Evolutionary conservation across 1,284 basidiomycete genomes (phyloP), one percentile per base, ranked within the genome.

Genomic region (Peniophora sp.): DNA sequence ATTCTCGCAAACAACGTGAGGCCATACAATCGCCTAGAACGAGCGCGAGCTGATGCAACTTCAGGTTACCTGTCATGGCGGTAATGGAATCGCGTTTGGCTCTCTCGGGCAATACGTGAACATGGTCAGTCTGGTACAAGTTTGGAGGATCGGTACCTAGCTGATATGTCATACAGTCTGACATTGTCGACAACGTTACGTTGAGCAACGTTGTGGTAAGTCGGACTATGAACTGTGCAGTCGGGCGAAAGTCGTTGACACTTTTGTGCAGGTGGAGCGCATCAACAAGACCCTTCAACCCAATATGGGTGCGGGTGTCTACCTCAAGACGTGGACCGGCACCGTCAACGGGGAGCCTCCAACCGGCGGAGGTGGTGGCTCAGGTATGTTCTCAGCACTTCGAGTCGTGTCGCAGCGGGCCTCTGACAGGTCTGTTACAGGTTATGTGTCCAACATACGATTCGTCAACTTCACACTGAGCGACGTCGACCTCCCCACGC

Each of bases 321-420:
- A 83, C 62, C 76, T 84, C 67, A 85, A 85, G 64, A 74, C 77
- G 0, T 85, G 80, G 79, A 74, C 75, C 17, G 81, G 74, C 10
- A 68, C 71, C 14, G 68, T 74, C 5, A 72, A 77, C 53, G 81
- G 81, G 2, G 64, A 60, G 15, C 81, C 82, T 6, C 83, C 82
- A 1, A 81, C 76, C 22, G 80, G 79, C 17, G 83, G 82, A 9
- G 83, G 83, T 3, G 81, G 76, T 9, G 82, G 79, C 5, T 58
- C 64, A 44, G 76, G 77, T 74, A 53, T 36, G 63, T 57, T 5
- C 15, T 27, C 10, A n/a, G n/a, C n/a, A n/a, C n/a, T 12, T 32
- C 27, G 27, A 6, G 27, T 32, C 12, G 12, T 32, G 6, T 32
- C 6, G 5, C 27, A n/a, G 6, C 20, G 9, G 14, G 48, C 48